Evolutionary conservation across 73 alveolate species (phyloP).

Genomic region (Blepharisma stoltei): DNA sequence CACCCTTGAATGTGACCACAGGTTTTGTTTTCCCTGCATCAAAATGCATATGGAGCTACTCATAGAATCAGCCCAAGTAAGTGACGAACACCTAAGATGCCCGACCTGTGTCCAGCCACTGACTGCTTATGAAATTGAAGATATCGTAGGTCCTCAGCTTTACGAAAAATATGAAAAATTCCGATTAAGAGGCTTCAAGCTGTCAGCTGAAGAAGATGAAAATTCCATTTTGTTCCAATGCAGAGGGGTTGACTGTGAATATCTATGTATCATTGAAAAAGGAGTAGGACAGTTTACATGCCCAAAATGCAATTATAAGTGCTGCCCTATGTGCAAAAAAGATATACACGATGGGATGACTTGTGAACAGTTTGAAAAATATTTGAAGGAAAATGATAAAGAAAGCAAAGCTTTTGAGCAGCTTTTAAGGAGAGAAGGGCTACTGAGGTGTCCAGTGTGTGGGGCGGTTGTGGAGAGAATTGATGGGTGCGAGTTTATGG

Average conservation of each 20-base stretch:
- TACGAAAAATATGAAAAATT: not conserved
- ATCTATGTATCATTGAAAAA: not conserved
- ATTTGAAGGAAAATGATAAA: not conserved
- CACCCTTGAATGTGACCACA: not conserved
- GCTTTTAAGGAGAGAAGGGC: not conserved
- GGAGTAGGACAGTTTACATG: not conserved
- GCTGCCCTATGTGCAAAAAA: not conserved
- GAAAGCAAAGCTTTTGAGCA: not conserved
- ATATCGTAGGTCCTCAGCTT: not conserved
- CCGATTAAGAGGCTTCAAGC: not conserved
- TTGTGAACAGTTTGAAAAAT: not conserved
- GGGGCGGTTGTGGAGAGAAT: conserved; percentile 35
- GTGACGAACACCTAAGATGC: not conserved
- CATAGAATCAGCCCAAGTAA: not conserved
- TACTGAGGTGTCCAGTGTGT: conserved; percentile 38
- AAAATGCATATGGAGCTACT: not conserved
- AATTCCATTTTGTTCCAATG: not conserved
- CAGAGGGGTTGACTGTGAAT: not conserved
- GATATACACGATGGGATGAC: not conserved
- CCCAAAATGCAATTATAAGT: not conserved
- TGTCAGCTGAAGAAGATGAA: not conserved
- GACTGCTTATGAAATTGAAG: not conserved
- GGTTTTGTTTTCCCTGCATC: not conserved
- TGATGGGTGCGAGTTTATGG: conserved; percentile 46
- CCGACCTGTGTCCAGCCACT: not conserved